These are phyloP conservation scores for Fusarium anguioides DNA, from an alignment of 2,329 filamentous ascomycete species.

Conservation along the genomic window DNA sequence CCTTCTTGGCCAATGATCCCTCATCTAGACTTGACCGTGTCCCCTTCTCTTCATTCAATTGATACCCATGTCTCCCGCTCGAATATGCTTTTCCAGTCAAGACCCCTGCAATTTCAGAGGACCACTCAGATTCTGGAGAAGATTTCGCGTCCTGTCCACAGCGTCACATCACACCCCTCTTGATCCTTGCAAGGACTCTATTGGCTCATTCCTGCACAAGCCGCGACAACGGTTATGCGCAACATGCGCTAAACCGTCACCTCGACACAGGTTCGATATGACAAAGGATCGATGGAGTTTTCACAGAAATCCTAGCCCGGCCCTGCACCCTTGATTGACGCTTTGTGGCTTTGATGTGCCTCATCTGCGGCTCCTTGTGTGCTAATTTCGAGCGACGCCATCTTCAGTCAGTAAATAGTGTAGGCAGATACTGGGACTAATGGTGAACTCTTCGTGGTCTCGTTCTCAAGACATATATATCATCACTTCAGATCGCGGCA, in stretches of 20 bases:
- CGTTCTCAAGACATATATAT: background rate
- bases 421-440: background rate
- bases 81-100: conserved; percentile 33
- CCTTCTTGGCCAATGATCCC: conserved; percentile 17
- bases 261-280: conserved; percentile 58
- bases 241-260: conserved; percentile 64
- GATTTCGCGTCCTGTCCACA: conserved; percentile 25
- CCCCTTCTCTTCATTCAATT: conserved; percentile 21
- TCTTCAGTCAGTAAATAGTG: background rate
- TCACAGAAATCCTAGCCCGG: conserved; percentile 50
- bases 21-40: conserved; percentile 40
- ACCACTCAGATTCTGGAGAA: conserved; percentile 15
- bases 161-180: conserved; percentile 43
- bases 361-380: conserved; percentile 19
- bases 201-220: conserved; percentile 54
- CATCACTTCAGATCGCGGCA: background rate
- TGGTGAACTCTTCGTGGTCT: background rate
- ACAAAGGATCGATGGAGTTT: conserved; percentile 57
- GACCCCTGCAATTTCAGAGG: conserved; percentile 29
- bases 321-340: conserved; percentile 24
- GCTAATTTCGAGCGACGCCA: conserved; percentile 16
- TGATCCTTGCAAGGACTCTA: conserved; percentile 42
- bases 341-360: conserved; percentile 26
- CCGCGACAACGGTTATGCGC: conserved; percentile 64
- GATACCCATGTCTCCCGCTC: conserved; percentile 30